Conservation (phyloP, 306 rosid species). For the Begonia loranthoides region DNA sequence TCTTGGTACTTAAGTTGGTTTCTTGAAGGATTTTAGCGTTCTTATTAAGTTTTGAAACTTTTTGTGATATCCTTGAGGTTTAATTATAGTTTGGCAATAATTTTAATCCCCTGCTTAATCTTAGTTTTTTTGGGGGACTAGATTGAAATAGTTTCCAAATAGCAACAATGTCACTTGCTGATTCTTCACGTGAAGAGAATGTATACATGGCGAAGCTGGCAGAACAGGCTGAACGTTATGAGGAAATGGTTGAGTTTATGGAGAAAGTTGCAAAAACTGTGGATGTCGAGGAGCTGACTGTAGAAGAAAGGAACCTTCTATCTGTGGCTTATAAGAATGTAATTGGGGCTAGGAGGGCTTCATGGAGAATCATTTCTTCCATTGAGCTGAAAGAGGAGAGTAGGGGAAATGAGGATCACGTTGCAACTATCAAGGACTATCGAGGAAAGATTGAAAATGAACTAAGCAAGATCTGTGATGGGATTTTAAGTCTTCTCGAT, state of each 20-base stretch:
- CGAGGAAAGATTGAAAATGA: slow-evolving; percentile 71
- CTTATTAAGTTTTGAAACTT: neutral
- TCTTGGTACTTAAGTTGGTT: too few species aligned
- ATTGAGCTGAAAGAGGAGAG: slow-evolving; percentile 97
- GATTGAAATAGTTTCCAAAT: neutral
- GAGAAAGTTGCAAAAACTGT: slow-evolving; percentile 83
- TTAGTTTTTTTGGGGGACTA: neutral
- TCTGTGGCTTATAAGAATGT: slow-evolving; percentile 95
- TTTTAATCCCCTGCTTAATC: neutral
- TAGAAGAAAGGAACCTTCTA: slow-evolving; percentile 84
- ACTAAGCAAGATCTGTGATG: slow-evolving; percentile 93
- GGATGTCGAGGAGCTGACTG: slow-evolving; percentile 70
- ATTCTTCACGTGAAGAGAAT: slow-evolving; percentile 69
- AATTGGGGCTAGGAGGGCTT: slow-evolving; percentile 92
- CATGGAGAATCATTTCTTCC: slow-evolving; percentile 95
- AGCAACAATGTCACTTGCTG: slow-evolving; percentile 25
- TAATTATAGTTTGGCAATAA: neutral
- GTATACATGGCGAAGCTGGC: slow-evolving; percentile 93
- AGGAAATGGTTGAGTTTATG: slow-evolving; percentile 98
- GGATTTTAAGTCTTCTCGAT: slow-evolving; percentile 74
- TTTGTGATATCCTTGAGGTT: neutral
- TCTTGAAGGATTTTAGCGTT: too few species aligned
- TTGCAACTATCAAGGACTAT: slow-evolving; percentile 62
- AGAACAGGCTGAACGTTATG: slow-evolving; percentile 84
- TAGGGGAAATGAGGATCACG: slow-evolving; percentile 84